Conservation (phyloP, 139 green algal species). For the Chlamydomonas incerta region DNA sequence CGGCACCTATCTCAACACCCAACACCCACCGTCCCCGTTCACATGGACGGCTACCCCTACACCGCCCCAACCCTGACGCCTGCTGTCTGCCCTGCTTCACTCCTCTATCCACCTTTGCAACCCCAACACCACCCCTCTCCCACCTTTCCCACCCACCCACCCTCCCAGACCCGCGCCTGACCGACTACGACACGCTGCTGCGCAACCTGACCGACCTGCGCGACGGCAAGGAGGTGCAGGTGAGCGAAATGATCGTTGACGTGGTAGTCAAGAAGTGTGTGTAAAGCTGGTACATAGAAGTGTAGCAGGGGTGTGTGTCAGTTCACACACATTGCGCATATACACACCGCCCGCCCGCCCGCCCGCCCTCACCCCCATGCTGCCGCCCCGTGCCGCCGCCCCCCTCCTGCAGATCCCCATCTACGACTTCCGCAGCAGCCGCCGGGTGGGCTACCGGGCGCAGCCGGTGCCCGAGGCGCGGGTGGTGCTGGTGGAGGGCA, state of each 20-base stretch:
- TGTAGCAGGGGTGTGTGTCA: neutral
- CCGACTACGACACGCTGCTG: slow-evolving; percentile 94
- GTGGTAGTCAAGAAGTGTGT: neutral
- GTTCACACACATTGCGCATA: no score
- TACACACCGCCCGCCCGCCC: no score
- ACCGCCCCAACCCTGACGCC: no score
- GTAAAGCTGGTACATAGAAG: neutral
- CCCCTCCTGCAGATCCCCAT: slow-evolving; percentile 80
- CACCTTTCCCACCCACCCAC: neutral
- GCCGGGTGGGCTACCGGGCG: slow-evolving; percentile 83
- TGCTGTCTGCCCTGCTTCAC: no score
- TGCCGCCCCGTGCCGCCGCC: neutral
- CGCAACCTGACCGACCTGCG: slow-evolving; percentile 88
- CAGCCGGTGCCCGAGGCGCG: slow-evolving; percentile 66
- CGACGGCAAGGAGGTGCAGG: slow-evolving; percentile 75
- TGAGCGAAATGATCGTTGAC: no score
- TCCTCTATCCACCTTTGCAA: no score
- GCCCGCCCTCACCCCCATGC: neutral
- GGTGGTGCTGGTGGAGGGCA: slow-evolving; percentile 96
- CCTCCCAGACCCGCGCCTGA: slow-evolving; percentile 90
- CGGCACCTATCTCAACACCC: no score
- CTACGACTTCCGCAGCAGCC: slow-evolving; percentile 95
- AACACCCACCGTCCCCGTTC: no score
- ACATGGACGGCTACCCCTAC: no score
- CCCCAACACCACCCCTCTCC: neutral